Evolutionary conservation across 2,329 filamentous ascomycete genomes (phyloP).

Genomic region (Arachnomyces sp.): DNA sequence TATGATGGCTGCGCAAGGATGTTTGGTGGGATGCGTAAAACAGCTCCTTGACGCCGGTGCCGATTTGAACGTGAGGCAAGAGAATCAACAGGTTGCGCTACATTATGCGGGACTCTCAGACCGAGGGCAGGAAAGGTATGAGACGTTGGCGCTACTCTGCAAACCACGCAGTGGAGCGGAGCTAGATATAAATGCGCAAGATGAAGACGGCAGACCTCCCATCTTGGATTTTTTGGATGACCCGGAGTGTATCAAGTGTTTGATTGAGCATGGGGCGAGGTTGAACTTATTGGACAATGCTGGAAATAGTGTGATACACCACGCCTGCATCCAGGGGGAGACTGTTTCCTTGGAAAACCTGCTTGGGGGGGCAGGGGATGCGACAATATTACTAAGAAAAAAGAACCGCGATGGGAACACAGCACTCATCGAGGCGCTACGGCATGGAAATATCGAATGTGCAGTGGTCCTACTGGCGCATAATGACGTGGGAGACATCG

Average conservation of each 20-base stretch:
- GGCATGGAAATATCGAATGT: constrained; percentile 8
- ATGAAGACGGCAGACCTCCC: constrained; percentile 11
- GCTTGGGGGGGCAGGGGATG: constrained; percentile 1
- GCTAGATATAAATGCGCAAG: constrained; percentile 9
- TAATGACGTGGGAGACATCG: constrained; percentile 11
- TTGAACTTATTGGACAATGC: constrained; percentile 10
- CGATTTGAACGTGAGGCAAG: constrained; percentile 9
- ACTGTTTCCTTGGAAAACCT: constrained; percentile 6
- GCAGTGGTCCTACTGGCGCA: constrained; percentile 7
- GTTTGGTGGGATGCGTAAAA: constrained; percentile 9
- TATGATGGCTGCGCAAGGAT: constrained; percentile 12
- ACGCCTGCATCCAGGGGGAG: constrained; percentile 11
- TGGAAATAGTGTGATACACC: constrained; percentile 12
- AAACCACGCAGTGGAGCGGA: neutral
- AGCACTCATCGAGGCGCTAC: constrained; percentile 10
- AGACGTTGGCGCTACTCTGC: constrained; percentile 10
- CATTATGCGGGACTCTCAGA: constrained; percentile 11
- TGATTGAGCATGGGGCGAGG: constrained; percentile 9
- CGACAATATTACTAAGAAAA: constrained; percentile 1
- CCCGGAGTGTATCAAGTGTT: constrained; percentile 7
- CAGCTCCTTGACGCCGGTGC: constrained; percentile 11
- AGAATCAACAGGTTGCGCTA: constrained; percentile 11
- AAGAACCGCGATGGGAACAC: constrained; percentile 12
- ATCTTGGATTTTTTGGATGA: constrained; percentile 14
- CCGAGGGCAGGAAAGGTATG: constrained; percentile 4